Evolutionary conservation across 1,284 basidiomycete genomes (phyloP), one percentile per base, ranked within the genome.

Genomic region (Naganishia sp.): DNA sequence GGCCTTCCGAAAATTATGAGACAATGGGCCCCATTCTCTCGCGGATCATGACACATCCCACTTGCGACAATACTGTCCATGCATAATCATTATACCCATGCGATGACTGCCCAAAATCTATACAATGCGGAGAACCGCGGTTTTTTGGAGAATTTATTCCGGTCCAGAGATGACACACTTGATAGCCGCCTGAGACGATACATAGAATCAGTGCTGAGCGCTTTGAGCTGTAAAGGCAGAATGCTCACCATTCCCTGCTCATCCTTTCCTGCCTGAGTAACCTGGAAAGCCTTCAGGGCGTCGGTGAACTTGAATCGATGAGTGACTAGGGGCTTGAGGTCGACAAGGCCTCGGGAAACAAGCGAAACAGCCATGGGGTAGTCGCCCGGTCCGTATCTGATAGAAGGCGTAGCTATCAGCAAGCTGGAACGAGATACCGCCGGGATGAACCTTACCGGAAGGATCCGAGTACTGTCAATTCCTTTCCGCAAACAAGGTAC

Each of bases 231-330:
- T 5, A 7, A 7, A 31, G 42, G 13, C 25, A 13, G 28, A 17
- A 11, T 42, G 50, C 62, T 43, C 39, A 70, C 75, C 72, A 82
- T 82, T 39, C 84, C 85, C 67, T 85, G 82, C 57, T 78, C 84
- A 66, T 92, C 89, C 81, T 89, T 91, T 41, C 94, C 93, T 31
- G 73, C 76, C 64, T 82, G 80, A 35, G 83, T 84, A 21, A 82
- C 79, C 66, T 83, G 81, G 73, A 86, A 86, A 1, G 85, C 85
- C 70, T 82, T 79, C 56, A 82, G 71, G 2, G 85, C 83, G 65
- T 80, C 81, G 57, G 80, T 75, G 72, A 84, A 84, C 55, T 79
- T 72, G 77, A 83, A 84, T 85, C 92, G 85, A 80, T 84, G 83
- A 7, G 83, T 83, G 68, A 84, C 76, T 6, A 84, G 74, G 6